phyloP scores from a whole-genome alignment of 164 flowering plant genomes.

The Umbilicus rupestris region DNA sequence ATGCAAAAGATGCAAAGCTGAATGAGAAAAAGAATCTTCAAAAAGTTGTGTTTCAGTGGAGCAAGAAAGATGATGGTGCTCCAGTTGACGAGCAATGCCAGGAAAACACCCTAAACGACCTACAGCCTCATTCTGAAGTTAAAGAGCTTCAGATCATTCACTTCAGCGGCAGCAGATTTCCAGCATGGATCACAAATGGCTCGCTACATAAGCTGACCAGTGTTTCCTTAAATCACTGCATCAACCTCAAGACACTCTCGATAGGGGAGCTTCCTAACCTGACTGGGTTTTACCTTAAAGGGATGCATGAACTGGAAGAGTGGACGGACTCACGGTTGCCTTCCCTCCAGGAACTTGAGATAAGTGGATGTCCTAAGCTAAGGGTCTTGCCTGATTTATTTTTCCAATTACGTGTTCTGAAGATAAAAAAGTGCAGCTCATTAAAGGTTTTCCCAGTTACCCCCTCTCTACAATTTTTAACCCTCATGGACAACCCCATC shows the following conservation, averaged over 20 bases:
- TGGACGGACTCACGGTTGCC: constrained; percentile 2
- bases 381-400: constrained; percentile 8
- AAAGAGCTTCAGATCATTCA: constrained; percentile 9
- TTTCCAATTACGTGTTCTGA: constrained; percentile 7
- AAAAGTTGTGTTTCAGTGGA: constrained; percentile 14
- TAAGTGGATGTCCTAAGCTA: constrained; percentile 16
- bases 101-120: neutral
- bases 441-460: constrained; percentile 14
- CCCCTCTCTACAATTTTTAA: constrained; percentile 7
- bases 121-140: neutral
- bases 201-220: constrained; percentile 6
- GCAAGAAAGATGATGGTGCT: neutral
- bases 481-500: constrained; percentile 15
- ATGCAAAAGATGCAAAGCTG: constrained; percentile 11
- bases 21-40: constrained; percentile 9
- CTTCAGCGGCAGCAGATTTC: constrained; percentile 10
- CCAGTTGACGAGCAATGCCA: neutral
- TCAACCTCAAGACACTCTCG: constrained; percentile 11
- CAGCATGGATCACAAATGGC: constrained; percentile 13
- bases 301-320: constrained; percentile 9
- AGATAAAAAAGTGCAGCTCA: constrained; percentile 15
- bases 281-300: constrained; percentile 10
- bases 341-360: constrained; percentile 9
- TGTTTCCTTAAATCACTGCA: constrained; percentile 15
- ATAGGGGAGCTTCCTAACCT: constrained; percentile 14